phyloP scores from a whole-genome alignment of 2,329 filamentous ascomycete species.

The Hymenoscyphus salicellus region DNA sequence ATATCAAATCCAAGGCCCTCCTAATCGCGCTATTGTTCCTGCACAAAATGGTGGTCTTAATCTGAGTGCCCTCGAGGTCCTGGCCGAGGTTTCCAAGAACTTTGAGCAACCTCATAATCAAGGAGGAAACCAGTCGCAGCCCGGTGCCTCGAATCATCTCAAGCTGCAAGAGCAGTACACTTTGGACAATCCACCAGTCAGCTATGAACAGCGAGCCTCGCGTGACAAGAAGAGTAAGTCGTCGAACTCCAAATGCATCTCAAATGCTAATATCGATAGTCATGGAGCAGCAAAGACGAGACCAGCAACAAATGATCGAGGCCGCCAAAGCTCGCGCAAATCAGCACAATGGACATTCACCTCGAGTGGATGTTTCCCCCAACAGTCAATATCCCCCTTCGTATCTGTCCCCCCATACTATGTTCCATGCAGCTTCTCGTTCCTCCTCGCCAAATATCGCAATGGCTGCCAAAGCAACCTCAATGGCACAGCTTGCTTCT shows the following conservation, averaged over 20 bases:
- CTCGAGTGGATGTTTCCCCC: neutral
- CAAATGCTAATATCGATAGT: neutral
- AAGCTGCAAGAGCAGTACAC: constrained; percentile 59
- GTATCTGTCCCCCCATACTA: neutral
- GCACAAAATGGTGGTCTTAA: constrained; percentile 51
- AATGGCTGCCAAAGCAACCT: constrained; percentile 28
- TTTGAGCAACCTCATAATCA: constrained; percentile 46
- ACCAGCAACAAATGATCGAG: neutral
- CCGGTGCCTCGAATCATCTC: constrained; percentile 36
- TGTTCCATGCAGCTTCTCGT: constrained; percentile 19
- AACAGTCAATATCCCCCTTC: neutral
- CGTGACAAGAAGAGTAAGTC: constrained; percentile 41
- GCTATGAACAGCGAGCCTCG: constrained; percentile 44
- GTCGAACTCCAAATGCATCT: neutral
- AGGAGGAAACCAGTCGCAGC: neutral
- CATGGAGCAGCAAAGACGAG: constrained; percentile 1
- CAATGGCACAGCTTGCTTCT: constrained; percentile 29
- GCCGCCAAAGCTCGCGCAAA: neutral
- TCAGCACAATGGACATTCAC: neutral
- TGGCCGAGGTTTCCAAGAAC: constrained; percentile 78
- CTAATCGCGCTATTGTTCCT: constrained; percentile 24
- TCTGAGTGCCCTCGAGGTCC: constrained; percentile 79
- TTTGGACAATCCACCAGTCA: constrained; percentile 53
- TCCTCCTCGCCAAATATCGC: constrained; percentile 30
- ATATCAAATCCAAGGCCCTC: constrained; percentile 21